Base-by-base conservation (phyloP, 1,284 basidiomycete genomes). In the Phellopilus nigrolimitatus region DNA sequence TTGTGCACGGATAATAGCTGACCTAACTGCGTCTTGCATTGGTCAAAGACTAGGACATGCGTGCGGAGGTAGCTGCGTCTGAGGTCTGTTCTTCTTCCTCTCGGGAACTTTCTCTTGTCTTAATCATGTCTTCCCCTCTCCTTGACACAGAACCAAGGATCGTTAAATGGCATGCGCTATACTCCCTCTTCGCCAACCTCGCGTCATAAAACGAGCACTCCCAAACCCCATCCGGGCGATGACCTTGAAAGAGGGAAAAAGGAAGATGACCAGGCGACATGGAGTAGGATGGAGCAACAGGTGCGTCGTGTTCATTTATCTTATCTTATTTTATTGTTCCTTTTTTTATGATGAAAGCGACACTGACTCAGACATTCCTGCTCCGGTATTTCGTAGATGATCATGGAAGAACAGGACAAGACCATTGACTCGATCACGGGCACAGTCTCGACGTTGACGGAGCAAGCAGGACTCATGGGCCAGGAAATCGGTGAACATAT, bases 381-480 rank as follows among this genome's bases (percentile, higher is more conserved):
- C n/a, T n/a, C n/a, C n/a, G 19, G 22, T 28, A 41, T 47, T 19
- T n/a, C 31, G 48, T 56, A 94, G 88, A 79, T 92, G 64, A 81
- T 95, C 67, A 82, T 95, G 37, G 77, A 76, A 41, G 80, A 89
- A 60, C 93, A 97, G 72, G 93, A 97, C 63, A 76, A 81, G 42
- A 87, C 91, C 0, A 83, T 97, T 54, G 82, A 86, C 39, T 79
- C 85, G 0, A 94, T 97, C 60, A 79, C 86, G 0, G 91, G 91
- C 0, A 92, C 93, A 0, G 66, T 97, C 37, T 80, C 65, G 49
- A 91, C 84, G 1, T 71, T 97, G 10, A 82, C 86, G 0, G 83
- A 89, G 57, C 94, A 97, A 68, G 93, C 93, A 0, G 88, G 87
- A 4, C 70, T 95, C 37, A 95, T 97, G 79, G 93, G 93, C 0